Evolutionary conservation across 129 eudicot genomes (phyloP).

Genomic region (Arctium lappa): DNA sequence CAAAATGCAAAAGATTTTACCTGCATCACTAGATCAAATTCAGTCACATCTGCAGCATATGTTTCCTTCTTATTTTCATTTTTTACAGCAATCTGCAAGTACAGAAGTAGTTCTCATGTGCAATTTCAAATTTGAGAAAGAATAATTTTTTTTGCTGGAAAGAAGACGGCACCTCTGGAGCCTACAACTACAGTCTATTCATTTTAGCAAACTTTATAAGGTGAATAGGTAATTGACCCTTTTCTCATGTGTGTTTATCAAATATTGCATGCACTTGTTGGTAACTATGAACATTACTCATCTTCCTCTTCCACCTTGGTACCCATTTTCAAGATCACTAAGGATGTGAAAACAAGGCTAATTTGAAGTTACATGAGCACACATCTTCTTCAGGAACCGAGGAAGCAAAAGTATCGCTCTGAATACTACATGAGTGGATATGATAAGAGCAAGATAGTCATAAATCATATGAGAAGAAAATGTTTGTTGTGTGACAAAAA

Average conservation of each 20-base stretch:
- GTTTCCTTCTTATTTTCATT: conserved; percentile 53
- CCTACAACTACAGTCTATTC: background rate
- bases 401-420: background rate
- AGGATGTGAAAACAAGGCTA: background rate
- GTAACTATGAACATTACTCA: background rate
- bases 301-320: background rate
- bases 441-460: background rate
- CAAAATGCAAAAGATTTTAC: conserved; percentile 32
- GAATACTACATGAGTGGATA: background rate
- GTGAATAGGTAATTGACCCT: background rate
- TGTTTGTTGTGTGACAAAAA: background rate
- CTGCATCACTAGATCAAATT: conserved; percentile 95
- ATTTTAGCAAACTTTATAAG: background rate
- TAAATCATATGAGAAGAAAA: background rate
- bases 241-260: background rate
- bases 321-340: background rate
- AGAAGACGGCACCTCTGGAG: background rate
- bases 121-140: conserved; percentile 2
- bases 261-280: background rate
- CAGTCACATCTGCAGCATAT: conserved; percentile 68
- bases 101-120: background rate
- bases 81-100: conserved; percentile 52
- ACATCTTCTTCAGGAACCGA: background rate
- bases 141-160: background rate
- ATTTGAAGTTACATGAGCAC: background rate